Evolutionary conservation across 495 filamentous ascomycete species (phyloP).

Genomic region (Bacidia rubella): DNA sequence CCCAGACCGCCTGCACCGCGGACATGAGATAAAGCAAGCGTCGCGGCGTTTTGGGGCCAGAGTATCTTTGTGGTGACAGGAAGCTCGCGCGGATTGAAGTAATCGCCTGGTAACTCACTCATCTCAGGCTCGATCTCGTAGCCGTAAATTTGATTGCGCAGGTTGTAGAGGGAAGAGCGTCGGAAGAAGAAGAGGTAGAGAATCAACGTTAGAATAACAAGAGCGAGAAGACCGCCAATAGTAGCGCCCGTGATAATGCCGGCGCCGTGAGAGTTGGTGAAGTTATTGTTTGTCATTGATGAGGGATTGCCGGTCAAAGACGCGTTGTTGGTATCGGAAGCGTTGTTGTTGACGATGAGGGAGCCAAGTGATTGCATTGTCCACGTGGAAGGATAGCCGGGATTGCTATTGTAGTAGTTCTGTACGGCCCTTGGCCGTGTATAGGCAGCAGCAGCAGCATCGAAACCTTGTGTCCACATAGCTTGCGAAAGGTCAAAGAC

Average conservation of each 20-base stretch:
- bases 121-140: background rate
- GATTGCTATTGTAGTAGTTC: background rate
- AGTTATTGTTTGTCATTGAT: background rate
- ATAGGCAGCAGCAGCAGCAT: background rate
- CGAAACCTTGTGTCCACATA: background rate
- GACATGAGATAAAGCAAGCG: background rate
- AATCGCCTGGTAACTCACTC: background rate
- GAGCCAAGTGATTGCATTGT: background rate
- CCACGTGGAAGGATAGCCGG: background rate
- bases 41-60: background rate
- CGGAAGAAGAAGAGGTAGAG: slow-evolving; percentile 1
- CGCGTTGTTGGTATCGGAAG: background rate
- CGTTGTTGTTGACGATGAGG: slow-evolving; percentile 1
- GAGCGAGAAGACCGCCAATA: background rate
- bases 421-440: background rate
- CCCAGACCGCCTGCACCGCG: too few species aligned
- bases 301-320: background rate
- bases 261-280: background rate
- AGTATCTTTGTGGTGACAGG: background rate
- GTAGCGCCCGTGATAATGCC: slow-evolving; percentile 1
- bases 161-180: too few species aligned
- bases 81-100: background rate
- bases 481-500: background rate
- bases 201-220: background rate
- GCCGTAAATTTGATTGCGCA: too few species aligned